Conservation (phyloP, 352 stramenopile genomes). For the Phytophthora vignae region DNA sequence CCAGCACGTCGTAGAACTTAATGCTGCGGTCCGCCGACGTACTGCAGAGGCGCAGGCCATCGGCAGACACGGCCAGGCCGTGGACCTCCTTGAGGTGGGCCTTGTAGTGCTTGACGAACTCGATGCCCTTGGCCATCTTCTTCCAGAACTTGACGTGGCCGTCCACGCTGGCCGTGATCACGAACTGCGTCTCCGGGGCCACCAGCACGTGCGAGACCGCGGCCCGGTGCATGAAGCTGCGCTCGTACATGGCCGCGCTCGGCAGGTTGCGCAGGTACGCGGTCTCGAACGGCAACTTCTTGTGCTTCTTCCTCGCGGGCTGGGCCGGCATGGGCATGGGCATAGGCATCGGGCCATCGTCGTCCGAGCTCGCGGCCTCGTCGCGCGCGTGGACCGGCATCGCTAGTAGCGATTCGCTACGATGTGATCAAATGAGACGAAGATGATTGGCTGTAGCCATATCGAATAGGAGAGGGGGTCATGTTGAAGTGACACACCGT, state of each 20-base stretch:
- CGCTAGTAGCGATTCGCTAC: not conserved
- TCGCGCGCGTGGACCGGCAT: slow-evolving; percentile 30
- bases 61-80: slow-evolving; percentile 83
- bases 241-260: slow-evolving; percentile 93
- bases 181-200: slow-evolving; percentile 94
- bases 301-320: slow-evolving; percentile 54
- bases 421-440: not conserved
- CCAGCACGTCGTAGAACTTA: slow-evolving; percentile 99
- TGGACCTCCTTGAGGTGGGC: slow-evolving; percentile 93
- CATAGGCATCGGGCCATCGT: slow-evolving; percentile 71
- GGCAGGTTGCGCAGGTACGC: slow-evolving; percentile 89
- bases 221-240: slow-evolving; percentile 98
- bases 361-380: slow-evolving; percentile 33
- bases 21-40: slow-evolving; percentile 92
- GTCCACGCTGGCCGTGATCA: slow-evolving; percentile 96
- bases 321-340: slow-evolving; percentile 55
- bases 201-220: slow-evolving; percentile 94
- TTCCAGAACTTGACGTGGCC: slow-evolving; percentile 99
- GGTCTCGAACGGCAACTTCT: slow-evolving; percentile 68
- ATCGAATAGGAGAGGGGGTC: not conserved
- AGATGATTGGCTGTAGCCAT: not conserved
- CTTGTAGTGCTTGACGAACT: slow-evolving; percentile 99
- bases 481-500: not conserved
- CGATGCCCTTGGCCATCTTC: slow-evolving; percentile 94
- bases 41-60: slow-evolving; percentile 89